Evolutionary conservation across 2,329 filamentous ascomycete species (phyloP), one percentile per base, ranked within the genome.

Genomic region (Cadophora gregata): DNA sequence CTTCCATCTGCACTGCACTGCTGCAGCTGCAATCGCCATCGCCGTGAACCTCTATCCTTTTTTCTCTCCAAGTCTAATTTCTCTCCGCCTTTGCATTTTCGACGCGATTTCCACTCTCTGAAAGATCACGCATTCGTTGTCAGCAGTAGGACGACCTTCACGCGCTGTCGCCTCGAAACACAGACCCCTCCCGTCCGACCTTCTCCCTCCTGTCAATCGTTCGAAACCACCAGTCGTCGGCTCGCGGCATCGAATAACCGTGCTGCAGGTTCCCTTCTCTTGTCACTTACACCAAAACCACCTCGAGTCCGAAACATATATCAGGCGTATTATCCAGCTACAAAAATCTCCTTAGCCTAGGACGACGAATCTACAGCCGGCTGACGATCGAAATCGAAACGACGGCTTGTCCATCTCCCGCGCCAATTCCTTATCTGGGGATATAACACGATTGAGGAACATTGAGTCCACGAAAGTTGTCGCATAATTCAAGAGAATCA

Each of bases 231-330:
- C 38, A 42, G 38, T 60, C 51, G 47, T 56, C 63, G 56, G 56
- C 47, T 61, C 36, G n/a, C 51, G 63, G 56, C 63, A 59, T 60
- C 19, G 63, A 45, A 36, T 24, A 59, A 33, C 48, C 56, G 47
- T 50, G 10, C 63, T 61, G 56, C 63, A 65, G 63, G 19, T 64
- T 53, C 56, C 55, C 55, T 51, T 27, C 45, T 31, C 58, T 62
- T 29, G 29, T 51, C 47, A 51, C 59, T n/a, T 27, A 51, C 55
- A 31, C 25, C 12, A 27, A 36, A 56, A 8, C 42, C 25, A 48
- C 12, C 45, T 53, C 59, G 45, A 62, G 31, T 29, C 1, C 59
- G 47, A 27, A 51, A 62, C 29, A 21, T 19, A 62, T 38, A 24
- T 62, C 59, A 27, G 59, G 29, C 45, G 19, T 33, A 51, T 51